Base-by-base conservation (phyloP, 176 grass and related monocot genomes). In the Urochloa ruziziensis region DNA sequence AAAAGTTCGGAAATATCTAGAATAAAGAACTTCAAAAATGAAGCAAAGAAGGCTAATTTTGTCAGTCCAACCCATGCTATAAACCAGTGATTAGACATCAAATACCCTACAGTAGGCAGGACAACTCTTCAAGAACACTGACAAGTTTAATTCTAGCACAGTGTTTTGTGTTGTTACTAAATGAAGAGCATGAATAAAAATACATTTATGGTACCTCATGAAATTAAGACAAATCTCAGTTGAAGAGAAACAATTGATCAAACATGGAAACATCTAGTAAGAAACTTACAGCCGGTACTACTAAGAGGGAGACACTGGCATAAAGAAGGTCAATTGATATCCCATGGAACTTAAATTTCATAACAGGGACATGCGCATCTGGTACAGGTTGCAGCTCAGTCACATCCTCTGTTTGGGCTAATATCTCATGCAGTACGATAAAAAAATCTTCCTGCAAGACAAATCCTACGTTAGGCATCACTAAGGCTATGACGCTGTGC, bases 271-370 rank as follows among this genome's bases (percentile, higher is more conserved):
- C 3, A 56, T 68, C 15, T 67, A 21, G 10, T 28, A 37, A 59
- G 30, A 47, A 37, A 94, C 90, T 85, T 90, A 98, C 96, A 71
- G 80, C 72, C 59, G 96, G 93, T 80, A 98, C 87, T 30, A 96
- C 91, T 83, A 96, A 83, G 32, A 88, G 89, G 35, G 96, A 98
- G 69, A 98, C 91, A 54, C 93, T 99, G 44, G 97, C 93, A 90
- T 99, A 99, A 82, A 99, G 93, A 80, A 99, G 93, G 36, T 99
- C 97, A 62, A 99, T 96, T 19, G 97, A 94, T 87, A 99, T 99
- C 88, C 97, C 93, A 56, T 72, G 84, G 70, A 96, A 94, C 79
- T 99, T 99, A 48, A 99, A 96, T 89, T 88, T 99, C 93, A 99
- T 92, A 73, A 99, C 93, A 79, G 97, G 97, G 67, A 99, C 97